Conservation (phyloP, 1,139 yeast genomes). For the Torulaspora pretoriensis region DNA sequence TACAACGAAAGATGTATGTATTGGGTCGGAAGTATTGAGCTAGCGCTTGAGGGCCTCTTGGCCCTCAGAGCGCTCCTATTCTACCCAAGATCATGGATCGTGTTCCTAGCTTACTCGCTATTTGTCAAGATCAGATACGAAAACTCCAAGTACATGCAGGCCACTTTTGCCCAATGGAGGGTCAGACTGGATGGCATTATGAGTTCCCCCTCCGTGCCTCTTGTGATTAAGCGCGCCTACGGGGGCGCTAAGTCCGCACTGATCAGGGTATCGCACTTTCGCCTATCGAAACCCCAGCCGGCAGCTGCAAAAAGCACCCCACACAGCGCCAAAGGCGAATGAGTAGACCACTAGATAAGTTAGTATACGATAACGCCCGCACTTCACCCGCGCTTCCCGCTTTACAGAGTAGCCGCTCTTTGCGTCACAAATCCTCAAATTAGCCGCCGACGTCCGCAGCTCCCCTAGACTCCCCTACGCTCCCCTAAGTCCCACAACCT, state of each 20-base stretch:
- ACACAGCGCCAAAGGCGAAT: no score
- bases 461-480: no score
- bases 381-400: no score
- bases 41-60: slow-evolving; percentile 48
- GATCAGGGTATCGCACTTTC: slow-evolving; percentile 23
- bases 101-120: slow-evolving; percentile 52
- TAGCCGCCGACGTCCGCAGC: no score
- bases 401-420: no score
- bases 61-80: slow-evolving; percentile 55
- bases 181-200: slow-evolving; percentile 65
- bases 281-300: slow-evolving; percentile 17
- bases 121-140: slow-evolving; percentile 80
- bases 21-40: slow-evolving; percentile 68
- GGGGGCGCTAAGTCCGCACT: slow-evolving; percentile 44
- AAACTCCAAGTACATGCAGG: slow-evolving; percentile 68
- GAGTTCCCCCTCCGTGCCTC: slow-evolving; percentile 56
- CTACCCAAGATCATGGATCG: slow-evolving; percentile 59
- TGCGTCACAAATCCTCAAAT: no score
- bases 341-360: no score
- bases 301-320: neutral
- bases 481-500: no score
- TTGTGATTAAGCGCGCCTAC: slow-evolving; percentile 58
- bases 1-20: slow-evolving; percentile 70
- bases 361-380: no score
- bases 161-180: slow-evolving; percentile 66